Evolutionary conservation across 2,329 filamentous ascomycete genomes (phyloP).

Genomic region (Diaporthe humulicola): DNA sequence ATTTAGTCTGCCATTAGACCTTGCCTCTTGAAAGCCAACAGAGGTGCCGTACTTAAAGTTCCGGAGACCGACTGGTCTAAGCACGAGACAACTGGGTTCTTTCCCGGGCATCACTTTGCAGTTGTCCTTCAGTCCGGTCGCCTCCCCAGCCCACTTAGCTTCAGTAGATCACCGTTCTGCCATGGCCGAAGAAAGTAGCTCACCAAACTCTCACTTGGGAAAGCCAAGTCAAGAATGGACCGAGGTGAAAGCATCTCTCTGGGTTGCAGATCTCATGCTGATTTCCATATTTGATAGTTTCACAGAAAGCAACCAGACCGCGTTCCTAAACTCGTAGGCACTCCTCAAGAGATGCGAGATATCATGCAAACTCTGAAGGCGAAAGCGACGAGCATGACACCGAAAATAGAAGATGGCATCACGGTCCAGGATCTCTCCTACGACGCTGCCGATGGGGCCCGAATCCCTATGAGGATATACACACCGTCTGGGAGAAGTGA

Average conservation of each 20-base stretch:
- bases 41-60: background rate
- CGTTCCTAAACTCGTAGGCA: background rate
- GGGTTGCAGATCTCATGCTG: background rate
- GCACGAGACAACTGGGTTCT: background rate
- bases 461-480: background rate
- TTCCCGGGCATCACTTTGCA: background rate
- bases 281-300: background rate
- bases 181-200: background rate
- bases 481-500: background rate
- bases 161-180: background rate
- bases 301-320: background rate
- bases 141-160: background rate
- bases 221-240: background rate
- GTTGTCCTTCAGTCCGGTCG: background rate
- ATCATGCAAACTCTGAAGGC: background rate
- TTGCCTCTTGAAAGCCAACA: background rate
- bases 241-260: background rate
- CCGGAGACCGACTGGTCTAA: too few species aligned
- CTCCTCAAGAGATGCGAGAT: background rate
- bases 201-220: background rate
- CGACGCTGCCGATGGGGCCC: background rate
- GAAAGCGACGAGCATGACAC: background rate
- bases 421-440: background rate
- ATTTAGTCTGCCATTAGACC: background rate
- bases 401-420: background rate